Evolutionary conservation across 2,329 filamentous ascomycete species (phyloP), one percentile per base, ranked within the genome.

Genomic region (Penicillium janthinellum): DNA sequence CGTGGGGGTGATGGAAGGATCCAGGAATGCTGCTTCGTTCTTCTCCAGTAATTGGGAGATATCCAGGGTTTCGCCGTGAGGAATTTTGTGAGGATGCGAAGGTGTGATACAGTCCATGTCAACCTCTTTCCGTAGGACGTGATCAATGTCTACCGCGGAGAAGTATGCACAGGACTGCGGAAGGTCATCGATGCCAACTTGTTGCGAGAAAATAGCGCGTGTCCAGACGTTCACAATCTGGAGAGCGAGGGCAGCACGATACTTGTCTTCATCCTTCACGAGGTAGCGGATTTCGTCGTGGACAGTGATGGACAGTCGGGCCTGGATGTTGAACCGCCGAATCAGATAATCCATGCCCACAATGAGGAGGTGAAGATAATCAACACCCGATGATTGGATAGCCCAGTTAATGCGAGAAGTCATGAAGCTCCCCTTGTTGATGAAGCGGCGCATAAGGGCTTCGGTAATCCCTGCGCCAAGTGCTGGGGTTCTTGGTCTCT

Each of bases 341-440:
- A 89, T 88, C 3, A 99, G 84, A 71, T 96, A 96, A 73, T 98
- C 93, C 96, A 99, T 99, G 14, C 88, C 84, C 2, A 98, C 86
- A 64, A 99, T 92, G 17, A 99, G 84, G 4, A 99, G 86, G 71
- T 99, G 95, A 1, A 99, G 85, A 75, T 99, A 99, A 75, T 99
- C 96, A 4, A 98, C 94, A 5, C 96, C 95, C 0, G 91, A 96
- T 0, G 93, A 97, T 71, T 99, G 95, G 67, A 99, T 98, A 3
- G 95, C 95, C 95, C 95, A 99, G 73, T 99, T 99, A 78, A 99
- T 98, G 37, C 96, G 89, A 17, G 90, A 96, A 1, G 95, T 97
- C 79, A 99, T 89, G 78, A 96, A 99, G 22, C 89, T 91, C 38
- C 93, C 92, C 71, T 91, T 95, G 75, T 85, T 91, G 69, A 99